Conservation (phyloP, 2,329 filamentous ascomycete genomes). For the Cytospora piceae region DNA sequence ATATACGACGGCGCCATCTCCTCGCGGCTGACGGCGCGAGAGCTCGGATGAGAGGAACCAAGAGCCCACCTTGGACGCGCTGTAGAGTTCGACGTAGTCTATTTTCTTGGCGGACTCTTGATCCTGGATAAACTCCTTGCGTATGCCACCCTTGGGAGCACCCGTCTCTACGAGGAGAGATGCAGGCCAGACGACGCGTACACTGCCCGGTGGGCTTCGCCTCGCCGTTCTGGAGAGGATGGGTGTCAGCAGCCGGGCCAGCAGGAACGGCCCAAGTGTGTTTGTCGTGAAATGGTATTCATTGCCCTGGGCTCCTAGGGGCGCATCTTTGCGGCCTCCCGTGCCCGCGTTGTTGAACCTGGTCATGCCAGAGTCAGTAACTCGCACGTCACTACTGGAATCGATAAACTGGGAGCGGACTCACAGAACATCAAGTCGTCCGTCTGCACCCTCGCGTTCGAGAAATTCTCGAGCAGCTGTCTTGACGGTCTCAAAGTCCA, state of each 20-base stretch:
- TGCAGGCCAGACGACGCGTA: slow-evolving; percentile 33
- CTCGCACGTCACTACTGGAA: too few species aligned
- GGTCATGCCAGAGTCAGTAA: background rate
- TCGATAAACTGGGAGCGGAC: background rate
- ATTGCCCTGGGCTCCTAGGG: slow-evolving; percentile 30
- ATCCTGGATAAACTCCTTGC: slow-evolving; percentile 29
- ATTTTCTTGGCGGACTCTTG: slow-evolving; percentile 14
- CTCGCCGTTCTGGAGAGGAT: slow-evolving; percentile 32
- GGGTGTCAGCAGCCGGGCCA: slow-evolving; percentile 33
- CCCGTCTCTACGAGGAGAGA: slow-evolving; percentile 33
- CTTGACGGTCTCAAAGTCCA: slow-evolving; percentile 32
- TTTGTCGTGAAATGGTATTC: slow-evolving; percentile 35
- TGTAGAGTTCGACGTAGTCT: slow-evolving; percentile 31
- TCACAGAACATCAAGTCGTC: slow-evolving; percentile 33
- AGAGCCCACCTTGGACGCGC: slow-evolving; percentile 31
- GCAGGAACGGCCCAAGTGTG: slow-evolving; percentile 30
- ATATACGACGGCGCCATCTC: slow-evolving; percentile 21
- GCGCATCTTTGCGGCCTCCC: slow-evolving; percentile 32
- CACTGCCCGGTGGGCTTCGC: slow-evolving; percentile 24
- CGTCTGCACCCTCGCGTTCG: slow-evolving; percentile 21
- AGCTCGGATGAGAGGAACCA: slow-evolving; percentile 36
- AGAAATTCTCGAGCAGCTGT: slow-evolving; percentile 29
- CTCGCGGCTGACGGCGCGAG: slow-evolving; percentile 29
- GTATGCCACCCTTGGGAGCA: slow-evolving; percentile 31
- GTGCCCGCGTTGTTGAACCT: slow-evolving; percentile 35